Base-by-base conservation (phyloP, 2,329 filamentous ascomycete species). In the Tolypocladium sp. region DNA sequence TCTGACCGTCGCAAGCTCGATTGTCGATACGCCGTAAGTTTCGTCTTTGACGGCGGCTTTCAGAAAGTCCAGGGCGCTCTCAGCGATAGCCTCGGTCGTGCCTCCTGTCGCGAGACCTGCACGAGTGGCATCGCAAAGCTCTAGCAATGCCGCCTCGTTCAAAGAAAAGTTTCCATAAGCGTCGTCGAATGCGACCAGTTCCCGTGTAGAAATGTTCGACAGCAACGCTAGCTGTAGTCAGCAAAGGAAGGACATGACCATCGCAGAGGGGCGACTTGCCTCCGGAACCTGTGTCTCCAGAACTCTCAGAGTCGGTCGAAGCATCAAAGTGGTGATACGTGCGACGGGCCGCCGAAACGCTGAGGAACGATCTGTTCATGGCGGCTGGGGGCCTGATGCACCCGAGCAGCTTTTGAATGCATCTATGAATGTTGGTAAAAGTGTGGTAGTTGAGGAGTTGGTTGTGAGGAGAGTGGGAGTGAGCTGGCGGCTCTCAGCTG, bases 101-200 rank as follows among this genome's bases (percentile, higher is more conserved):
- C 69, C 68, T 10, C 69, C 63, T 8, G 69, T 63, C 10, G 64
- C 63, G 1, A 81, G 66, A 12, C 69, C 72, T 3, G 64, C 62
- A 2, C 79, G 73, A 40, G 77, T 68, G 1, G 71, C 68, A 61
- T 82, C 76, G 41, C 76, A 79, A 7, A 82, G 69, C 20, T 73
- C 64, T 4, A 79, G 65, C 2, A 78, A 60, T 0, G 63, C 57
- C 2, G 33, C 13, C 25, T 65, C 61, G 41, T 57, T 46, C 17
- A 58, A 49, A 9, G 22, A 37, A 3, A 38, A 3, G 25, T 37
- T 37, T 27, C 13, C n/a, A 33, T 30, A 51, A 10, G 61, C 57
- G 25, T 64, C 59, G 55, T 68, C 64, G 13, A 63, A 58, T 17
- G 49, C 60, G 33, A 60, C 56, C 33, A 58, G 17, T 5, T 55